Evolutionary conservation across 768 basidiomycete genomes (phyloP), one percentile per base, ranked within the genome.

Genomic region (Fomitopsis serialis): DNA sequence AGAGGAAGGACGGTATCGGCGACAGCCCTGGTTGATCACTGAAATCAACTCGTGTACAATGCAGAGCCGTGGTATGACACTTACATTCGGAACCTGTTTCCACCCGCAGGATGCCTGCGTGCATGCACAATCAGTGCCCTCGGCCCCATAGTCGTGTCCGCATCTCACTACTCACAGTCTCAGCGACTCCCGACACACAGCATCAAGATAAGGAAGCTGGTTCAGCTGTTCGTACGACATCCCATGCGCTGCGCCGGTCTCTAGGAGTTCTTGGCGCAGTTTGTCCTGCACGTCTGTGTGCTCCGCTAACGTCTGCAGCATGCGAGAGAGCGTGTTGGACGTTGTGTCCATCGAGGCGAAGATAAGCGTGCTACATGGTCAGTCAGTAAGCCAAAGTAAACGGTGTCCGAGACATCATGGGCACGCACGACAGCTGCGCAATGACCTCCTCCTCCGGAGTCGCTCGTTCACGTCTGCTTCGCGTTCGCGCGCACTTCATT

Each of bases 121-220:
- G 9, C 11, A 11, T n/a, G 17, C n/a, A 32, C 19, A 12, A 23
- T 2, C 24, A 37, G n/a, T 1, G 48, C 13, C 34, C 29, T 15
- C 17, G 4, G 8, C n/a, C 32, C 15, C 23, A 27, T 4, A 24
- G n/a, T 22, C n/a, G 3, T 35, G 27, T 12, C 19, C 40, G 15
- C 19, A 10, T n/a, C n/a, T n/a, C n/a, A n/a, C n/a, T n/a, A 53
- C 52, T 32, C 82, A 72, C 0, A 83, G 45, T 0, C 84, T 76
- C 52, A 85, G 63, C 0, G 75, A 78, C 65, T 86, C 85, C 4
- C 79, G 75, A 3, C 83, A 72, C 4, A 84, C 77, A 9, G 73
- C 74, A 53, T 87, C 87, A 11, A 90, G 77, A 59, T 84, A 87
- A 0, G 82, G 77, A 2, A 91, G 50, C 8, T 45, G 21, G 11